phyloP scores from a whole-genome alignment of 2,329 filamentous ascomycete genomes.

The Phialophora verrucosa region DNA sequence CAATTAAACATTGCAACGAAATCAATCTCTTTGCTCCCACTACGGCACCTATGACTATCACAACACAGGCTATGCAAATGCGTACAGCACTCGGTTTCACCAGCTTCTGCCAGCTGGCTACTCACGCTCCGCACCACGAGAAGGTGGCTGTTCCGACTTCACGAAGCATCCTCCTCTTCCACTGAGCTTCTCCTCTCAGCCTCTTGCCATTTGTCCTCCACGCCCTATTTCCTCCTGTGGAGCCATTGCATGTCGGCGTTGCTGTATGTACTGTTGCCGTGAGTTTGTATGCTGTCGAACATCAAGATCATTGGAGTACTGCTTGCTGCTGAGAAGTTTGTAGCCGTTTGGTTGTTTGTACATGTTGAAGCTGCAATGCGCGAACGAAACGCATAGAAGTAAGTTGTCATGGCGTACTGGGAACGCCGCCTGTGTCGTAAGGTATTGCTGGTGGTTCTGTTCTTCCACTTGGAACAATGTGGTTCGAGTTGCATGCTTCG shows the following conservation, averaged over 20 bases:
- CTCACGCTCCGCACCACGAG: conserved; percentile 11
- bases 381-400: background rate
- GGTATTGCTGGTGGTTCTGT: background rate
- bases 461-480: background rate
- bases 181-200: background rate
- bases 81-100: conserved; percentile 11
- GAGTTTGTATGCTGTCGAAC: background rate
- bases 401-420: conserved; percentile 1
- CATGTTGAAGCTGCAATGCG: background rate
- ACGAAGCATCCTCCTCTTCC: conserved; percentile 10
- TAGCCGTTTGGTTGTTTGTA: background rate
- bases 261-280: background rate
- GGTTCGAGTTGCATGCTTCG: background rate
- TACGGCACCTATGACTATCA: background rate
- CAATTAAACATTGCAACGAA: too few relatives aligned
- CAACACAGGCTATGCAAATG: background rate
- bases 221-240: background rate
- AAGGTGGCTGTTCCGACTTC: conserved; percentile 12
- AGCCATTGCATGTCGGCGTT: background rate
- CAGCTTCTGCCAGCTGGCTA: background rate
- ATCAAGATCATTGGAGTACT: background rate
- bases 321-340: background rate
- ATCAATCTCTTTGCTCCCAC: too few relatives aligned
- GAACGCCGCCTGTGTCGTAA: background rate
- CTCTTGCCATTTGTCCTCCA: background rate